A percentile compares a stretch with the other conserved stretches of the same genome.
phyloP scores from a whole-genome alignment of 352 stramenopile species.

The Saprolegnia parasitica region DNA sequence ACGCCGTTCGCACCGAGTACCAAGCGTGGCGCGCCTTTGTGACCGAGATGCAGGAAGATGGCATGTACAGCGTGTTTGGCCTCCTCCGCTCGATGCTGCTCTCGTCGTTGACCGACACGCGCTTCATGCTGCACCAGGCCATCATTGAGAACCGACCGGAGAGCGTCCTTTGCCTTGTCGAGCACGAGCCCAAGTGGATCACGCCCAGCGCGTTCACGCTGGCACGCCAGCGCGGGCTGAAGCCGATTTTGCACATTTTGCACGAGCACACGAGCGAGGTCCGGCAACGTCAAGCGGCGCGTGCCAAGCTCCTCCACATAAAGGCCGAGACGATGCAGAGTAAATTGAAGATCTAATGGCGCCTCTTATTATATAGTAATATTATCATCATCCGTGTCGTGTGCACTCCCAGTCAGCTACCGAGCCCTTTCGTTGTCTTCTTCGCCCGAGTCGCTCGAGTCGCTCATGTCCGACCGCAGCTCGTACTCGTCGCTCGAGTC shows the following conservation, averaged over 20 bases:
- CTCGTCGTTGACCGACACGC: not conserved
- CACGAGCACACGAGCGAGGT: not conserved
- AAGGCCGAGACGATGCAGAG: no score
- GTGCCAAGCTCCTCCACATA: no score
- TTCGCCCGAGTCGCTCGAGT: not conserved
- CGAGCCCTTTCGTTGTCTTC: not conserved
- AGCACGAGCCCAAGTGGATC: constrained; percentile 1
- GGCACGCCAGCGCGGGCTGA: not conserved
- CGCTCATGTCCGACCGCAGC: not conserved
- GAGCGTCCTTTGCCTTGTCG: not conserved
- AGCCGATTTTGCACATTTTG: constrained; percentile 6
- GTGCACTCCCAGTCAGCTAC: no score
- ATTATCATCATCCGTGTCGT: no score
- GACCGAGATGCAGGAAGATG: constrained; percentile 4
- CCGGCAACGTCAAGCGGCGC: not conserved
- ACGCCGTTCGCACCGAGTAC: not conserved
- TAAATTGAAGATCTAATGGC: no score
- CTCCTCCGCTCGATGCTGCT: constrained; percentile 7
- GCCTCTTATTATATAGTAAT: no score
- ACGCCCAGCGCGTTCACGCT: not conserved
- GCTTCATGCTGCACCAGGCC: constrained; percentile 1
- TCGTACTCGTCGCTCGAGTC: not conserved
- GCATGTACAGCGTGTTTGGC: constrained; percentile 11
- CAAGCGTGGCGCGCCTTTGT: constrained; percentile 3
- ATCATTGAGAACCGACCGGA: constrained; percentile 1